Conservation (phyloP, 257 asterid species). For the Thymus quinquecostatus region DNA sequence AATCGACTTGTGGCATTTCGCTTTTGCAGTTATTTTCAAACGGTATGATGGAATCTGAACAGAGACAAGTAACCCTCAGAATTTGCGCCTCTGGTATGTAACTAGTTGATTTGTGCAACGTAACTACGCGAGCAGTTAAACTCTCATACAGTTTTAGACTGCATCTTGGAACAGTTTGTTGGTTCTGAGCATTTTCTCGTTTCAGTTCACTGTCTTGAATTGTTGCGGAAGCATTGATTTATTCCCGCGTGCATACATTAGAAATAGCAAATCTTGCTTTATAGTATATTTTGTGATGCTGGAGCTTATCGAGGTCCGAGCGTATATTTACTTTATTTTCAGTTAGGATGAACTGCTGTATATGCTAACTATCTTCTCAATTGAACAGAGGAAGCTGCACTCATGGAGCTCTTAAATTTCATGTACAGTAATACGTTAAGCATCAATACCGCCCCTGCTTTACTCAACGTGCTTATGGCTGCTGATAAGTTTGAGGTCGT, state of each 20-base stretch:
- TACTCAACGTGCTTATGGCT: conserved; percentile 86
- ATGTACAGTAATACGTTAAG: conserved; percentile 79
- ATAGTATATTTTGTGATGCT: neutral
- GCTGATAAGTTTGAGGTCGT: conserved; percentile 96
- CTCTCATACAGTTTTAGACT: neutral
- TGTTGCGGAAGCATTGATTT: neutral
- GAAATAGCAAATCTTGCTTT: neutral
- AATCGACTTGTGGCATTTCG: neutral
- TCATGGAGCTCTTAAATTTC: conserved; percentile 94
- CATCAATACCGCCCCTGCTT: conserved; percentile 66
- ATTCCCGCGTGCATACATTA: neutral
- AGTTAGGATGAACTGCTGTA: neutral
- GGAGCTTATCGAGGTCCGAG: neutral
- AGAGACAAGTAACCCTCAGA: conserved; percentile 85
- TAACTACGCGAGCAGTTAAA: neutral
- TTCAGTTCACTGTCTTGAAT: neutral
- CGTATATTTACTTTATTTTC: conserved; percentile 1
- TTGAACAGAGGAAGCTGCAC: conserved; percentile 90
- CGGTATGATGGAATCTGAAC: conserved; percentile 97
- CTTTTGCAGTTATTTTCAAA: conserved; percentile 77
- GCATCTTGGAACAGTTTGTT: neutral
- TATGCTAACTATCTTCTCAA: conserved; percentile 26
- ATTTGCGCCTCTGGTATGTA: conserved; percentile 75
- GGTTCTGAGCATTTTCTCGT: conserved; percentile 6
- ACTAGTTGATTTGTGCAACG: neutral